Percentiles rank a stretch among this genome's conserved stretches.
These are phyloP conservation scores for Phytophthora capsici DNA, from an alignment of 352 stramenopile genomes.

Conservation along the genomic window DNA sequence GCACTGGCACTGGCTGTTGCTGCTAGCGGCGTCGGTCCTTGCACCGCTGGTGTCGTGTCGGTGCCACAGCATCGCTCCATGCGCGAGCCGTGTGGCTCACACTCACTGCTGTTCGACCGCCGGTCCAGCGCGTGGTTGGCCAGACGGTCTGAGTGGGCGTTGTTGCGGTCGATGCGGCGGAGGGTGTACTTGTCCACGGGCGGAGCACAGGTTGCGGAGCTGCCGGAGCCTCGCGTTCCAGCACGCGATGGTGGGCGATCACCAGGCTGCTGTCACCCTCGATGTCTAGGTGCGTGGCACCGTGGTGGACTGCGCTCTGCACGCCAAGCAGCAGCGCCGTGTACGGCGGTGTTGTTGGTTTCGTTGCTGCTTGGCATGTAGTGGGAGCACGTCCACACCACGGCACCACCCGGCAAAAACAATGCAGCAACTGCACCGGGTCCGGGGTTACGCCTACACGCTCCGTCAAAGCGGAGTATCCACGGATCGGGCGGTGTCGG, in stretches of 20 bases:
- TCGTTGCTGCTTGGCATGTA: slow-evolving; percentile 12
- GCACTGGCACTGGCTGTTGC: too few species aligned
- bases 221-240: not conserved
- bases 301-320: not conserved
- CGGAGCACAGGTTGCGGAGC: not conserved
- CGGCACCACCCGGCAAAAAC: slow-evolving; percentile 1
- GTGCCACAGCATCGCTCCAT: too few species aligned
- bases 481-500: not conserved
- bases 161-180: slow-evolving; percentile 26
- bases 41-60: too few species aligned
- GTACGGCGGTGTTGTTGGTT: slow-evolving; percentile 32
- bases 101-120: too few species aligned
- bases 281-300: not conserved
- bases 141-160: slow-evolving; percentile 24
- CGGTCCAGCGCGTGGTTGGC: slow-evolving; percentile 11
- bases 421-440: slow-evolving; percentile 14
- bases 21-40: too few species aligned
- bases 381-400: slow-evolving; percentile 17
- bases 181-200: not conserved
- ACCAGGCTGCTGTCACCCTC: slow-evolving; percentile 13
- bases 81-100: too few species aligned
- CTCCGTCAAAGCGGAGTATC: slow-evolving; percentile 24
- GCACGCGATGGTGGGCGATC: not conserved
- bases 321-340: slow-evolving; percentile 10
- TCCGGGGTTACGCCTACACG: slow-evolving; percentile 18